phyloP scores from a whole-genome alignment of 345 rosid genomes.

The Rubroshorea leprosula region DNA sequence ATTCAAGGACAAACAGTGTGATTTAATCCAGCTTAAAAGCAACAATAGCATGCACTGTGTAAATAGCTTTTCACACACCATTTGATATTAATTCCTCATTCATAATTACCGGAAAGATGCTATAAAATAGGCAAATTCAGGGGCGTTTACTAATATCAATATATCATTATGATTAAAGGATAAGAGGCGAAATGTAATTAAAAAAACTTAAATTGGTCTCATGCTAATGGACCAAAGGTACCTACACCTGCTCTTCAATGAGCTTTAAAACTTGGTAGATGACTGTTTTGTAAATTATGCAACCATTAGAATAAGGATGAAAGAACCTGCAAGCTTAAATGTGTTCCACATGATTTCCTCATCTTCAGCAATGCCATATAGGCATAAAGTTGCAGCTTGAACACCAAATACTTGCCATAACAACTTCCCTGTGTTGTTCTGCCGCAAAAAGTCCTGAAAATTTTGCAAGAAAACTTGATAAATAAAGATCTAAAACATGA shows the following conservation, averaged over 20 bases:
- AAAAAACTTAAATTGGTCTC: neutral
- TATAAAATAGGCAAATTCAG: neutral
- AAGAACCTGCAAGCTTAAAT: constrained; percentile 75
- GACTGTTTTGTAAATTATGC: neutral
- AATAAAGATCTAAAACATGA: neutral
- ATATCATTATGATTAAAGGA: neutral
- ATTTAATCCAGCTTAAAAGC: neutral
- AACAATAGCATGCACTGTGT: neutral
- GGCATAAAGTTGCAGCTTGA: constrained; percentile 73
- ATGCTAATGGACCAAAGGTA: constrained; percentile 4
- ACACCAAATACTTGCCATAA: constrained; percentile 88
- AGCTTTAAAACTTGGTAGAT: neutral
- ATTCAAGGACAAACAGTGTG: neutral
- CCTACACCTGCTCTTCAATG: constrained; percentile 1
- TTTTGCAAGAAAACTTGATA: constrained; percentile 8
- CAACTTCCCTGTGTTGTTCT: constrained; percentile 95
- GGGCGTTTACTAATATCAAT: neutral
- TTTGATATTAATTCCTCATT: neutral
- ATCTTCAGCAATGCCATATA: constrained; percentile 82
- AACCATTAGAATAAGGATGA: no score
- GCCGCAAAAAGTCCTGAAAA: constrained; percentile 80
- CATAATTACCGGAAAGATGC: neutral
- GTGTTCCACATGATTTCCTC: constrained; percentile 91
- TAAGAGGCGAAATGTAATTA: constrained; percentile 1
- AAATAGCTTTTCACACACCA: neutral